phyloP scores from a whole-genome alignment of 148 eudicot species.

The Rhododendron ferrugineum region DNA sequence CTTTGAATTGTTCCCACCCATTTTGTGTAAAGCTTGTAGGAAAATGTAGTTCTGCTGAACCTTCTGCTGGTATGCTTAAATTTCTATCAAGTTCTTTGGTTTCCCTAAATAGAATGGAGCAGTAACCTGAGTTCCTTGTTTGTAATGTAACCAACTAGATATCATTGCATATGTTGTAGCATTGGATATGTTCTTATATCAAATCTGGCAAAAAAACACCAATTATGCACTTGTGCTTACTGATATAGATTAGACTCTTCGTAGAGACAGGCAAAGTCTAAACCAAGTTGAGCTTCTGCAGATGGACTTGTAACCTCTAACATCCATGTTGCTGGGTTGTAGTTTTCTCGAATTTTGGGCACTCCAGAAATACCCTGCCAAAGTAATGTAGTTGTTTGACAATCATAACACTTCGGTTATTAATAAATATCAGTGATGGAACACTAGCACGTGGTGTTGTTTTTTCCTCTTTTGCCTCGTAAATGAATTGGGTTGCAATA shows the following conservation, averaged over 20 bases:
- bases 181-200: not conserved
- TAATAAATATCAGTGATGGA: not conserved
- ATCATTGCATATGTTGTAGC: not conserved
- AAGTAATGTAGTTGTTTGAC: not conserved
- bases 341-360: slow-evolving; percentile 42
- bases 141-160: not conserved
- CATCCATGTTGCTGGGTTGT: slow-evolving; percentile 66
- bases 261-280: slow-evolving; percentile 32
- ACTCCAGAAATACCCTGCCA: slow-evolving; percentile 29
- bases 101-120: not conserved
- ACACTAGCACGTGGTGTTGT: not conserved
- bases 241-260: slow-evolving; percentile 23
- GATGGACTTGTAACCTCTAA: slow-evolving; percentile 31
- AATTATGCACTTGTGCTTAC: slow-evolving; percentile 16
- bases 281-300: slow-evolving; percentile 28
- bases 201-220: not conserved
- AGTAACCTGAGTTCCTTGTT: not conserved
- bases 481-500: not conserved
- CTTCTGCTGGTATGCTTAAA: slow-evolving; percentile 24
- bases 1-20: slow-evolving; percentile 26
- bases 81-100: slow-evolving; percentile 18
- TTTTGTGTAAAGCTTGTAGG: slow-evolving; percentile 35
- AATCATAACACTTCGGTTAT: not conserved
- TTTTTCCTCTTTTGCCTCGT: not conserved
- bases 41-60: slow-evolving; percentile 25